These are phyloP conservation scores for Aspergillus funiculosus DNA, from an alignment of 495 filamentous ascomycete genomes.

Conservation along the genomic window DNA sequence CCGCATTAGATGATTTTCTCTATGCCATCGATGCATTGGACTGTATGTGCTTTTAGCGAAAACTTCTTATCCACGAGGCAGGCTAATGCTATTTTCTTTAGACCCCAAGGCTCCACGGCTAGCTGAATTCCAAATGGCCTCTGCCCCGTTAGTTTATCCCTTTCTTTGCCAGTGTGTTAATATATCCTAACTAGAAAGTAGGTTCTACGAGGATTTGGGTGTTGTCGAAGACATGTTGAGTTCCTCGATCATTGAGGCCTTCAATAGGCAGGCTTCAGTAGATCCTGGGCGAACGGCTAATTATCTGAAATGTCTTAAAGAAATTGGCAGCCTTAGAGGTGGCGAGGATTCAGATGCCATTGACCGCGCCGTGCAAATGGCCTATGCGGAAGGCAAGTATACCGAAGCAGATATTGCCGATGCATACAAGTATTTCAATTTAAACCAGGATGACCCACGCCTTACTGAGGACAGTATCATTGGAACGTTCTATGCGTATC, in stretches of 20 bases:
- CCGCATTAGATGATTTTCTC: constrained; percentile 36
- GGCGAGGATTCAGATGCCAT: constrained; percentile 33
- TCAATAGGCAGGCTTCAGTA: constrained; percentile 34
- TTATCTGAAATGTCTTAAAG: constrained; percentile 36
- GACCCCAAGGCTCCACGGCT: constrained; percentile 28
- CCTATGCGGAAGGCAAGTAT: constrained; percentile 40
- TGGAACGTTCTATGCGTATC: constrained; percentile 49
- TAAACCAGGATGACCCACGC: constrained; percentile 31
- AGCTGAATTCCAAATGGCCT: constrained; percentile 33
- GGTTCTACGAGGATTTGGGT: constrained; percentile 42
- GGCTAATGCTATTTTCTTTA: constrained; percentile 15
- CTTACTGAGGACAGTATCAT: constrained; percentile 54
- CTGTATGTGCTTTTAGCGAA: too few relatives aligned
- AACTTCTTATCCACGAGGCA: not conserved
- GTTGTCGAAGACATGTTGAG: constrained; percentile 41
- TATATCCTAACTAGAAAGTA: constrained; percentile 18
- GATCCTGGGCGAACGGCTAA: constrained; percentile 26
- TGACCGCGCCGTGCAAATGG: constrained; percentile 32
- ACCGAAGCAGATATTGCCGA: constrained; percentile 48
- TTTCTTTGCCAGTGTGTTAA: not conserved
- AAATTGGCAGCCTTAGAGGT: constrained; percentile 30
- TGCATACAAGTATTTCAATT: constrained; percentile 51
- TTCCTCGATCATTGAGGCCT: constrained; percentile 33
- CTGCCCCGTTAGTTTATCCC: constrained; percentile 30
- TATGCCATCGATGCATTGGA: constrained; percentile 43